phyloP scores from a whole-genome alignment of 1,139 yeast species.

The Nadsonia starkeyi-henricii region DNA sequence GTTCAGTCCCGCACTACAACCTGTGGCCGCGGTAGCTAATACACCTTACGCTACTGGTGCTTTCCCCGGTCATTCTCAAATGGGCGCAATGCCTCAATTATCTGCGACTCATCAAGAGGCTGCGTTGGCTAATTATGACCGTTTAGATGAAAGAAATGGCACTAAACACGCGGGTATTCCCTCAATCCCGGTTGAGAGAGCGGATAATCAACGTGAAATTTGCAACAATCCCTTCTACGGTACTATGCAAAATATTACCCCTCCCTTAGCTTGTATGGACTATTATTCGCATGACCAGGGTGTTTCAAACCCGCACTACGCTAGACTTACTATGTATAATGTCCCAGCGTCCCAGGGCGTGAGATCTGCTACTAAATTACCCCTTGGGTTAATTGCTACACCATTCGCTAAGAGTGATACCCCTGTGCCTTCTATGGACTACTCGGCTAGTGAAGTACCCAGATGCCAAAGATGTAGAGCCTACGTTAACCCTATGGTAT shows the following conservation, averaged over 20 bases:
- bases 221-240: slow-evolving; percentile 34
- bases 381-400: slow-evolving; percentile 64
- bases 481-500: slow-evolving; percentile 77
- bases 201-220: slow-evolving; percentile 36
- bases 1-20: not conserved
- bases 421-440: slow-evolving; percentile 57
- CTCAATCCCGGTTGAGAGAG: slow-evolving; percentile 44
- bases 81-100: not conserved
- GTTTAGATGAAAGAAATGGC: not conserved
- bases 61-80: slow-evolving; percentile 1
- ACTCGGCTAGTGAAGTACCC: slow-evolving; percentile 54
- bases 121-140: not conserved
- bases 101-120: not conserved
- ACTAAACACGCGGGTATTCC: slow-evolving; percentile 22
- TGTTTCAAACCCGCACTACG: slow-evolving; percentile 64
- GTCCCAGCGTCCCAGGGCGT: slow-evolving; percentile 67
- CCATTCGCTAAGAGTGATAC: slow-evolving; percentile 50
- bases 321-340: slow-evolving; percentile 69
- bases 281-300: slow-evolving; percentile 70
- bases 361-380: slow-evolving; percentile 58
- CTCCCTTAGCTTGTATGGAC: slow-evolving; percentile 72
- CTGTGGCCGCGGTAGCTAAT: not conserved
- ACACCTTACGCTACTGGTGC: not conserved
- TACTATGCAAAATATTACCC: slow-evolving; percentile 62
- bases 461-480: slow-evolving; percentile 87